phyloP scores from a whole-genome alignment of 116 monocot species.

The Dioscorea cayenensis region DNA sequence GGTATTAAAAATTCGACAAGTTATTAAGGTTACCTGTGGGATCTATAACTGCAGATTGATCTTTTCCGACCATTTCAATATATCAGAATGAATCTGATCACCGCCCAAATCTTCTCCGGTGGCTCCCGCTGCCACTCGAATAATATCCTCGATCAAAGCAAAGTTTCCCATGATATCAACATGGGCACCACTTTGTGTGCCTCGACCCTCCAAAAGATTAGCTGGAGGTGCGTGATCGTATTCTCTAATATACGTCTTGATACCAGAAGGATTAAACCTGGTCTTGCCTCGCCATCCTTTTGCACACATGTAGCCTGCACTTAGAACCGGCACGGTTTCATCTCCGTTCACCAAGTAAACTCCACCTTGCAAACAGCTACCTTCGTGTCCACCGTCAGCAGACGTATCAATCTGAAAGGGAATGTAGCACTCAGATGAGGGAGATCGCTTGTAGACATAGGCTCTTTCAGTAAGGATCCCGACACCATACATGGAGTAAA shows the following conservation, averaged over 20 bases:
- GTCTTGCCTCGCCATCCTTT: conserved; percentile 95
- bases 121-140: conserved; percentile 89
- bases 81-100: conserved; percentile 91
- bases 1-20: too few species aligned
- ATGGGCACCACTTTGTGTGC: conserved; percentile 96
- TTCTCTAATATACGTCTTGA: conserved; percentile 80
- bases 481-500: conserved; percentile 94
- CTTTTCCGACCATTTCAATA: conserved; percentile 92
- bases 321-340: conserved; percentile 90
- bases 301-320: conserved; percentile 91
- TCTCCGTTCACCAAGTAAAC: conserved; percentile 77
- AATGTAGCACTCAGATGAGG: conserved; percentile 76
- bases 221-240: conserved; percentile 86
- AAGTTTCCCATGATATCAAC: conserved; percentile 99
- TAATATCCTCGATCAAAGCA: conserved; percentile 88
- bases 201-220: conserved; percentile 86
- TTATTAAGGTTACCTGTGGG: background rate
- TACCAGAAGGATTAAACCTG: conserved; percentile 89
- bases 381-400: conserved; percentile 43
- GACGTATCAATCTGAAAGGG: conserved; percentile 92
- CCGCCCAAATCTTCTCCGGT: conserved; percentile 89
- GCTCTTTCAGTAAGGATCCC: conserved; percentile 96
- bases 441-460: conserved; percentile 85
- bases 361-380: conserved; percentile 72
- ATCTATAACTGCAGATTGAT: conserved; percentile 63